Evolutionary conservation across 441 rosid species (phyloP).

Genomic region (Erodium chrysanthum): DNA sequence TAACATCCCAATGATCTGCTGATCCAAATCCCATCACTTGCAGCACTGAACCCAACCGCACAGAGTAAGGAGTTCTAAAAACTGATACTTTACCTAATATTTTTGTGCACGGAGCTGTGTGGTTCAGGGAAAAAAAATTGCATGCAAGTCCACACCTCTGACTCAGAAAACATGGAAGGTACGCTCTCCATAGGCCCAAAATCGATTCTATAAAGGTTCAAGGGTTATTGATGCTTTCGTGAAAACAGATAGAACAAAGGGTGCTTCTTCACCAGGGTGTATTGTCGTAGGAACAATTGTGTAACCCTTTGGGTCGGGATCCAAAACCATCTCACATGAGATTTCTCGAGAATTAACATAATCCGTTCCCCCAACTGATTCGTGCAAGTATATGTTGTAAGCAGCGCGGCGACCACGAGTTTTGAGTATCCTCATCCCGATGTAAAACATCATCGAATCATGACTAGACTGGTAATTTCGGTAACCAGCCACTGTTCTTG

Average conservation of each 20-base stretch:
- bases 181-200: slow-evolving; percentile 21
- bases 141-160: slow-evolving; percentile 27
- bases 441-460: slow-evolving; percentile 93
- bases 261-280: slow-evolving; percentile 99
- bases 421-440: slow-evolving; percentile 97
- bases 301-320: slow-evolving; percentile 99
- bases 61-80: neutral
- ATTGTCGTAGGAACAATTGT: slow-evolving; percentile 98
- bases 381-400: slow-evolving; percentile 90
- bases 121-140: slow-evolving; percentile 22
- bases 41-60: slow-evolving; percentile 23
- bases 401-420: slow-evolving; percentile 97
- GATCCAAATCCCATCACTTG: slow-evolving; percentile 17
- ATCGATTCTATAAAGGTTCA: slow-evolving; percentile 54
- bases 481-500: slow-evolving; percentile 93
- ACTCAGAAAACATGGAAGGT: slow-evolving; percentile 24
- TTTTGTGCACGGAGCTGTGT: slow-evolving; percentile 17
- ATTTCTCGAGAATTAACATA: slow-evolving; percentile 98
- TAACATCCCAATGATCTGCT: slow-evolving; percentile 14
- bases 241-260: slow-evolving; percentile 95
- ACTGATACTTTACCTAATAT: slow-evolving; percentile 22
- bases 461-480: slow-evolving; percentile 94
- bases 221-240: slow-evolving; percentile 80
- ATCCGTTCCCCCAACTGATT: slow-evolving; percentile 99
- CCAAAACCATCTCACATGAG: slow-evolving; percentile 99